Base-by-base conservation (phyloP, 345 rosid species). In the Populus tremula region DNA sequence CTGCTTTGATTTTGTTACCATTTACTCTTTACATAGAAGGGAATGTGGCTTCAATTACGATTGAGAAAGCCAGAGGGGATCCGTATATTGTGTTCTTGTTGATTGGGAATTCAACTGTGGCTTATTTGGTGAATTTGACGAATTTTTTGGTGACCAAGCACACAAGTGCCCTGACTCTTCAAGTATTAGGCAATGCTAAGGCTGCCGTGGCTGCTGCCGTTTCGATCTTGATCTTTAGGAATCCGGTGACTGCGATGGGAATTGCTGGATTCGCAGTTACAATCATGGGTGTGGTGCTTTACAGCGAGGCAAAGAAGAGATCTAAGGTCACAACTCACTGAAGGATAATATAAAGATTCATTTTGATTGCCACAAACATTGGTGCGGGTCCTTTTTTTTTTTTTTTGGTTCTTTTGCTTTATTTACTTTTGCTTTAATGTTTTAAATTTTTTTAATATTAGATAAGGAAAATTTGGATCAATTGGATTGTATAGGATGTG, bases 241-340 rank as follows among this genome's bases (percentile, higher is more conserved):
- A 93, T 84, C 99, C 99, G 70, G 99, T 96, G 79, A 92, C 94
- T 0, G 88, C 85, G 68, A 96, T 96, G 98, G 99, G 99, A 31
- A 80, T 92, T 75, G 80, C 97, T 1, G 99, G 99, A 49, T 96
- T 96, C 29, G 98, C 87, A 0, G 97, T 91, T 17, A 96, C 99
- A 0, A 77, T 96, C 72, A 93, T 93, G 98, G 99, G 99, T 1
- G 99, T 96, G 77, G 95, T 91, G 87, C 93, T 93, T 75, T 96
- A 96, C 86, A 89, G 98, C 75, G 99, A 96, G 87, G 99, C 99
- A n/a, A 96, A 84, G 94, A 96, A 96, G 95, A 90, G 99, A 85
- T 96, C 97, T n/a, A 96, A 93, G 86, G 89, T 84, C 29, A 86
- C 89, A 72, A 75, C 86, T 33, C 88, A 87, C 59, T 86, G 87